Conservation (phyloP, 805 yeast species). For the Yarrowia alimentaria region DNA sequence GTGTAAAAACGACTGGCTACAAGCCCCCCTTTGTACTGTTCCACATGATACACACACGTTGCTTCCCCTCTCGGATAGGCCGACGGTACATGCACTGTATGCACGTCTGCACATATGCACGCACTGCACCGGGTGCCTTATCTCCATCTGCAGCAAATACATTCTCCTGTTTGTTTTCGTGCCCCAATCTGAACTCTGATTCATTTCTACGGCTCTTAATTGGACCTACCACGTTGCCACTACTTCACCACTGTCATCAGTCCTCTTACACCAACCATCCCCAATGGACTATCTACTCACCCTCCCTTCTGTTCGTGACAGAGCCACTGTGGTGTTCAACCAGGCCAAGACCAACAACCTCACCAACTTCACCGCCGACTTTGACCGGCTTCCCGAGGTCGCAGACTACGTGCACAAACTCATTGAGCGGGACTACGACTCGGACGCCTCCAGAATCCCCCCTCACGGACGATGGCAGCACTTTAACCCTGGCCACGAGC, state of each 20-base stretch:
- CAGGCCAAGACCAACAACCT: slow-evolving; percentile 43
- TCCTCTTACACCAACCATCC: slow-evolving; percentile 1
- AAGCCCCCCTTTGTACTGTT: background rate
- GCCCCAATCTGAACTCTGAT: too few relatives aligned
- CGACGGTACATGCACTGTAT: slow-evolving; percentile 13
- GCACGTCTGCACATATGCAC: too few relatives aligned
- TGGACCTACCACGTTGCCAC: background rate
- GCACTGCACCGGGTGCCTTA: slow-evolving; percentile 16
- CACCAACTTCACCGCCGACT: slow-evolving; percentile 49
- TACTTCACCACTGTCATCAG: background rate
- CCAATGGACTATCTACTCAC: slow-evolving; percentile 44
- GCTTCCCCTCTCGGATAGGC: slow-evolving; percentile 12
- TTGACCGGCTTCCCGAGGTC: slow-evolving; percentile 44
- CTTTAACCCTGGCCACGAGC: slow-evolving; percentile 52
- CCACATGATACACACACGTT: background rate
- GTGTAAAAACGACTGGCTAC: too few relatives aligned
- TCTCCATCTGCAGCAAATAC: too few relatives aligned
- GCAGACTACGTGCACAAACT: slow-evolving; percentile 49
- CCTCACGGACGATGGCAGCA: slow-evolving; percentile 72
- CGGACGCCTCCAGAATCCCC: slow-evolving; percentile 50
- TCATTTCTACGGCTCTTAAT: too few relatives aligned
- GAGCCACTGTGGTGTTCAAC: slow-evolving; percentile 46
- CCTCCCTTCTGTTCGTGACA: slow-evolving; percentile 57
- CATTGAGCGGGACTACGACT: slow-evolving; percentile 48
- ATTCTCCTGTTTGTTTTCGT: too few relatives aligned